Evolutionary conservation across 768 basidiomycete species (phyloP), one percentile per base, ranked within the genome.

Genomic region (Dioszegia crocea): DNA sequence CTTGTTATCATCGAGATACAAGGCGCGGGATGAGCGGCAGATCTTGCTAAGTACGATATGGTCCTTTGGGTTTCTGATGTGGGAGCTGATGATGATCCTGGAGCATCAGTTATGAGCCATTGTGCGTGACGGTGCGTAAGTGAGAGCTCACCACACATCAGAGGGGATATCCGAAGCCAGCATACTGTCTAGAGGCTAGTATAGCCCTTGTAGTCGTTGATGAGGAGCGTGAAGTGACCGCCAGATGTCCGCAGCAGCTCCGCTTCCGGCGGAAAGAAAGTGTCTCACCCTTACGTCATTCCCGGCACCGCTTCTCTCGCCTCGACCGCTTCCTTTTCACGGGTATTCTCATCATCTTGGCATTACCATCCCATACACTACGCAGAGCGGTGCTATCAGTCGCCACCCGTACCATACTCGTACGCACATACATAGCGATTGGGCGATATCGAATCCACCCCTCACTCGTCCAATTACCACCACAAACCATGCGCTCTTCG

Each of bases 11-110:
- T 24, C 44, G 27, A 4, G 9, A 23, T 56, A 56, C 29, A 26
- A 11, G 12, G 41, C 41, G 6, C 54, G 41, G 9, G 54, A 56
- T 1, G 51, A 24, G 8, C 17, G 38, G 26, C 51, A 53, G 51
- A 53, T 36, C 2, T 40, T 30, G 51, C 51, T 53, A 19, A 53
- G 51, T 5, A 26, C 26, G 51, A 53, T 53, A 29, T 53, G 51
- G 24, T 40, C 8, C 19, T 26, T 27, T 6, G 51, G 51, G 23
- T 26, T 11, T 4, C 26, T n/a, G 26, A 53, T 2, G 51, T 53
- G 26, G 14, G 51, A 53, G 26, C 51, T 39, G 38, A 53, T 40
- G 36, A 6, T 14, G 8, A 21, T 39, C 51, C 51, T 53, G 29
- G 26, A 43, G 21, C 16, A 5, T 43, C 5, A 26, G 45, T 19